phyloP scores from a whole-genome alignment of 805 yeast species.

The Starmera quercuum region DNA sequence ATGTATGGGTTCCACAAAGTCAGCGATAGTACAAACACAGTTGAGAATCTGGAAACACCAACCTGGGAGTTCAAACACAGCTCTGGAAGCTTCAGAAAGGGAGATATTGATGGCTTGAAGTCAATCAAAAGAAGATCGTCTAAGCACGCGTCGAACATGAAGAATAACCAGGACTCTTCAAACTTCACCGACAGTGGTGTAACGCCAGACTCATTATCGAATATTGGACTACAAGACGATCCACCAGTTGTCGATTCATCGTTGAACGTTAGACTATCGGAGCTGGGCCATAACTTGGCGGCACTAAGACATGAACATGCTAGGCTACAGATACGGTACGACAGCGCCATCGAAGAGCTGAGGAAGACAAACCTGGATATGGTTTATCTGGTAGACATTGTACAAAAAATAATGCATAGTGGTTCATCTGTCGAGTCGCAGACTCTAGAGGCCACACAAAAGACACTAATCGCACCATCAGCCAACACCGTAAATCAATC shows the following conservation, averaged over 20 bases:
- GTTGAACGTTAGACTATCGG: slow-evolving; percentile 22
- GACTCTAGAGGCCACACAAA: slow-evolving; percentile 7
- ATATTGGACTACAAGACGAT: no score
- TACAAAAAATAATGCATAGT: slow-evolving; percentile 22
- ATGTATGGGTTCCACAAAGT: slow-evolving; percentile 83
- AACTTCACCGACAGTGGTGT: no score
- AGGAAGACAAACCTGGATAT: slow-evolving; percentile 45
- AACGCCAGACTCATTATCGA: no score
- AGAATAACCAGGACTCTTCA: no score
- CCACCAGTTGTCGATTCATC: slow-evolving; percentile 17
- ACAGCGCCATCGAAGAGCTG: slow-evolving; percentile 38
- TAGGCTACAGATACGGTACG: slow-evolving; percentile 36
- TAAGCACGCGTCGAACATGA: slow-evolving; percentile 14
- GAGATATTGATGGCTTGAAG: slow-evolving; percentile 67
- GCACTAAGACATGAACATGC: slow-evolving; percentile 35
- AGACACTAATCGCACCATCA: no score
- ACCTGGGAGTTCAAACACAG: slow-evolving; percentile 89
- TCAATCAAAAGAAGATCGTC: slow-evolving; percentile 74
- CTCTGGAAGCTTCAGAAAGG: slow-evolving; percentile 70
- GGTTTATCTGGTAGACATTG: slow-evolving; percentile 41
- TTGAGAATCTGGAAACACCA: slow-evolving; percentile 12
- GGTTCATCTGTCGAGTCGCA: slow-evolving; percentile 6
- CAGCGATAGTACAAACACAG: slow-evolving; percentile 12
- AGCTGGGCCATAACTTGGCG: slow-evolving; percentile 30
- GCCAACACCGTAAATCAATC: slow-evolving; percentile 5